Evolutionary conservation across 306 rosid genomes (phyloP), one percentile per base, ranked within the genome.

Genomic region (Hippophae gyantsensis): DNA sequence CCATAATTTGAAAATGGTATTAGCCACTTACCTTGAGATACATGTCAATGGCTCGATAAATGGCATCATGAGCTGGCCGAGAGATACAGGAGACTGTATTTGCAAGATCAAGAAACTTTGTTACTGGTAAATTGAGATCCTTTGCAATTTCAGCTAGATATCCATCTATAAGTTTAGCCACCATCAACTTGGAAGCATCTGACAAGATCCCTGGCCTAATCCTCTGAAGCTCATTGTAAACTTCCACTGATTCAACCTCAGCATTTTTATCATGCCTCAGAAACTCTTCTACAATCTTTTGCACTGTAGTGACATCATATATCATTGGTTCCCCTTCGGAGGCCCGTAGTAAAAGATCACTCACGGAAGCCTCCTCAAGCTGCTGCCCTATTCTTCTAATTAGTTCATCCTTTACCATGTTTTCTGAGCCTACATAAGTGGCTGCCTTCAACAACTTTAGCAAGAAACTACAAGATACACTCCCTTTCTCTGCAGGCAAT

Each of bases 111-210:
- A 86, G 75, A 66, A 93, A 93, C 59, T 68, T 69, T 4, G 75
- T 76, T 60, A 82, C 64, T 42, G 89, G 86, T 65, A 93, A 69
- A 57, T 74, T 80, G 12, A 77, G 89, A 82, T 93, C 95, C 81
- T 80, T 93, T 0, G 99, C 82, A 14, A 93, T 79, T 72, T 93
- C 99, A 12, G 90, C 84, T 45, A 93, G 90, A 69, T 86, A 93
- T 23, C 90, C 85, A 66, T 93, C 95, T 6, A 88, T 72, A 64
- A 93, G 79, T 71, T 93, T 93, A 23, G 85, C 94, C 61, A 88
- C 97, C 97, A 93, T 88, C 62, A 93, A 72, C 84, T 88, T 88
- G 48, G 95, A 78, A 68, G 99, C 99, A 70, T 84, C 97, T 0
- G 95, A 88, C 69, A 93, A 77, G 68, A 93, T 86, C 58, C 95